A percentile compares a stretch with the other conserved stretches of the same genome.
Evolutionary conservation across 75 land plant species (phyloP).

Genomic region (Cryptomeria japonica): DNA sequence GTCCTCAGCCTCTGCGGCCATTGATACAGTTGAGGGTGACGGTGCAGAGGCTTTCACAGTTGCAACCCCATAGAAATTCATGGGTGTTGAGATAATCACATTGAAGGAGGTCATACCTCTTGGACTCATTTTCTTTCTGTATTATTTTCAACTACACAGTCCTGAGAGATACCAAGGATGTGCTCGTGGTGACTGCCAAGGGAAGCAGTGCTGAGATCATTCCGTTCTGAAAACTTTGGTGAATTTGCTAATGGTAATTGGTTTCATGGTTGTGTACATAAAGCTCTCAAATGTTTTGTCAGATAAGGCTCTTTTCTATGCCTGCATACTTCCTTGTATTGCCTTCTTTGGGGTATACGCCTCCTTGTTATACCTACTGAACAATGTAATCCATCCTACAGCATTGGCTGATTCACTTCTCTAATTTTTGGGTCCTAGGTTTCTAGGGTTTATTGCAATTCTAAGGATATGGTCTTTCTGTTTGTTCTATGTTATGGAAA

Average conservation of each 20-base stretch:
- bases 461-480: constrained; percentile 97
- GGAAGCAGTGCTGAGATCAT: constrained; percentile 63
- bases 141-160: constrained; percentile 59
- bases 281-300: constrained; percentile 28
- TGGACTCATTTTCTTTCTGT: constrained; percentile 57
- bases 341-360: too few species aligned
- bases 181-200: constrained; percentile 57
- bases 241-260: constrained; percentile 53
- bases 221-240: constrained; percentile 56
- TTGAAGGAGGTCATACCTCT: constrained; percentile 53
- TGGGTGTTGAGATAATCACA: constrained; percentile 77
- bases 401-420: constrained; percentile 81
- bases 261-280: constrained; percentile 51
- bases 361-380: constrained; percentile 85
- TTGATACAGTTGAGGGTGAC: constrained; percentile 18
- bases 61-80: constrained; percentile 37
- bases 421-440: constrained; percentile 66
- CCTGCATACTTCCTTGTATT: constrained; percentile 77
- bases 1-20: constrained; percentile 43
- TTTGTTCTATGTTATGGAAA: constrained; percentile 94
- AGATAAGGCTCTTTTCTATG: constrained; percentile 31
- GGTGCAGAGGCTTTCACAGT: constrained; percentile 25
- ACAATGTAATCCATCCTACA: constrained; percentile 76
- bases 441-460: constrained; percentile 94
- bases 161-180: constrained; percentile 54